Evolutionary conservation across 805 yeast species (phyloP), one percentile per base, ranked within the genome.

Genomic region (Monosporozyma siamensis): DNA sequence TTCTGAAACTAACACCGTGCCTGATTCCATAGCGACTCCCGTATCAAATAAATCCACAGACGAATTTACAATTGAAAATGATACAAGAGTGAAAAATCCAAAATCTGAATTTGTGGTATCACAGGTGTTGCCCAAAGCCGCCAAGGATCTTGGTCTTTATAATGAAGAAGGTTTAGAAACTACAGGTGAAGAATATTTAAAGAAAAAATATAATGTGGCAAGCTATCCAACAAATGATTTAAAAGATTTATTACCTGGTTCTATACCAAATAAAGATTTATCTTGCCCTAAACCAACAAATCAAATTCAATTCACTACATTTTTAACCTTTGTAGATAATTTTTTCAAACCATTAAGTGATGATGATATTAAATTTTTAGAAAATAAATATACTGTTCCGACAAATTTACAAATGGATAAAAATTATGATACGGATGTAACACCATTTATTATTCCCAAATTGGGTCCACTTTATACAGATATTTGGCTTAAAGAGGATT

Each of bases 241-340:
- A 36, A 70, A 77, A 49, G 82, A 78, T 43, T 62, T 82, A 47
- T 67, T 92, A 24, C 95, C 98, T 0, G 99, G 98, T 3, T 77
- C 71, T 27, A 80, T 88, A 21, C 98, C 98, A 9, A 79, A 84
- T 59, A 74, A 72, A 43, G 97, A 92, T 62, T 87, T 85, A 44
- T 80, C 95, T 4, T 77, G 78, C 48, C 77, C 80, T 11, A 90
- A 89, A 55, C 89, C 89, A 15, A 64, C 87, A 2, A 90, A 87
- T 61, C 98, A 92, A 65, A 92, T 90, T 14, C 96, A 88, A 56
- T 88, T 84, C 58, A 71, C 84, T 10, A 89, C 98, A 0, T 92
- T 85, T 58, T 82, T 85, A 50, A 66, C 89, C 1, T 86, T 82
- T 51, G 73, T 88, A 29, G 98, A 92, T 59, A 84, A 89, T 24